phyloP scores from a whole-genome alignment of 176 grass and related monocot species.

The Metroxylon sagu region DNA sequence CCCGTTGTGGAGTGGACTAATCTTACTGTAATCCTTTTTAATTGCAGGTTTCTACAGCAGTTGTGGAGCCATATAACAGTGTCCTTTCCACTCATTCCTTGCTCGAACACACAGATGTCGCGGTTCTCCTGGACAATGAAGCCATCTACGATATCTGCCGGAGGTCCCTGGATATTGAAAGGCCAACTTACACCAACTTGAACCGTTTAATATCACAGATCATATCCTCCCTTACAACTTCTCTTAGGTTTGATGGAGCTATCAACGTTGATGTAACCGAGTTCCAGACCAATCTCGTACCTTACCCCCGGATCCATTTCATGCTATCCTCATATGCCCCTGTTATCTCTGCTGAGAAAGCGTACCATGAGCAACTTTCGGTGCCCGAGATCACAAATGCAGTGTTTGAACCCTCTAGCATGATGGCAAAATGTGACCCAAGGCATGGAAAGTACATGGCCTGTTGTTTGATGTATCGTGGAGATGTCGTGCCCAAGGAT shows the following conservation, averaged over 20 bases:
- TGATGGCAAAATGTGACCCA: conserved; percentile 99
- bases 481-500: conserved; percentile 96
- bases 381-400: conserved; percentile 97
- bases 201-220: conserved; percentile 93
- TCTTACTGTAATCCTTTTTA: conserved; percentile 22
- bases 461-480: conserved; percentile 96
- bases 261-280: conserved; percentile 94
- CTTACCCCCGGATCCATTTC: conserved; percentile 94
- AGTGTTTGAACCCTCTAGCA: conserved; percentile 96
- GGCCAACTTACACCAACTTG: conserved; percentile 93
- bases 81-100: conserved; percentile 94
- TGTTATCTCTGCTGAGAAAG: conserved; percentile 94
- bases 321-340: conserved; percentile 97
- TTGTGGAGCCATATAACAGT: conserved; percentile 99
- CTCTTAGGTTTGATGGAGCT: conserved; percentile 89
- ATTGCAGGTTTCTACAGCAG: conserved; percentile 87
- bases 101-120: conserved; percentile 94
- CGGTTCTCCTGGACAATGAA: conserved; percentile 77
- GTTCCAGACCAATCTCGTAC: conserved; percentile 96
- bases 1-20: no score
- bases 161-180: conserved; percentile 89
- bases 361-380: conserved; percentile 95
- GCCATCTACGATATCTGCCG: conserved; percentile 97
- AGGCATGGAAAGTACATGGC: conserved; percentile 98
- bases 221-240: conserved; percentile 94